A percentile compares a stretch with the other conserved stretches of the same genome.
phyloP scores from a whole-genome alignment of 257 asterid genomes.

The Avicennia marina region DNA sequence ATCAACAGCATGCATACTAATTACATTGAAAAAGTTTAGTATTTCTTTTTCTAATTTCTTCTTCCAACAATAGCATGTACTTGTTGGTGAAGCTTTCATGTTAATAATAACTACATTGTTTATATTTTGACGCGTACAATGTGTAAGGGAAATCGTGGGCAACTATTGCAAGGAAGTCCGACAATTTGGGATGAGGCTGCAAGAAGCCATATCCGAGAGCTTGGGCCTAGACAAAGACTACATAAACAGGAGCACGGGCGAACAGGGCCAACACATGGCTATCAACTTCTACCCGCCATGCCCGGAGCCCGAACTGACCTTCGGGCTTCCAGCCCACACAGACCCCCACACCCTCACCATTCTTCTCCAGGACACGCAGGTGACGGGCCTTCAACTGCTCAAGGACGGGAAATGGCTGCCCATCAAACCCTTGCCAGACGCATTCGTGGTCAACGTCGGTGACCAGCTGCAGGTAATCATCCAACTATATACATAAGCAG shows the following conservation, averaged over 20 bases:
- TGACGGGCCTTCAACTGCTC: conserved; percentile 48
- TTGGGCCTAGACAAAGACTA: conserved; percentile 57
- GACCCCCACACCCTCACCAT: conserved; percentile 57
- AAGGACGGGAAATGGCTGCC: conserved; percentile 46
- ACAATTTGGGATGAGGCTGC: conserved; percentile 52
- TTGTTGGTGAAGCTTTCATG: no score
- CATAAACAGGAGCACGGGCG: conserved; percentile 38
- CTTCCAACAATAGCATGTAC: no score
- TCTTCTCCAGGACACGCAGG: conserved; percentile 43
- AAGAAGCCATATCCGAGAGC: conserved; percentile 75
- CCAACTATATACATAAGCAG: no score
- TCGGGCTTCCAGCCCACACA: conserved; percentile 56
- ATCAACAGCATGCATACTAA: no score
- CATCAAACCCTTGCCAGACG: conserved; percentile 46
- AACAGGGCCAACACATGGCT: conserved; percentile 56
- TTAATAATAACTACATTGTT: no score
- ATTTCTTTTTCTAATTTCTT: no score
- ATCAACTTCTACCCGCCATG: conserved; percentile 51
- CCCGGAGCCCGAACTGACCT: conserved; percentile 58
- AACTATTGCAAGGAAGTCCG: conserved; percentile 55
- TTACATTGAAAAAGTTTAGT: no score
- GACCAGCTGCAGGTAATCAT: conserved; percentile 56
- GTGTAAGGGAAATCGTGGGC: conserved; percentile 67
- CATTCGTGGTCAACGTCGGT: conserved; percentile 49
- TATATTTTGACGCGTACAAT: no score